Conservation (phyloP, 352 stramenopile species). For the Pythium vanterpoolii region DNA sequence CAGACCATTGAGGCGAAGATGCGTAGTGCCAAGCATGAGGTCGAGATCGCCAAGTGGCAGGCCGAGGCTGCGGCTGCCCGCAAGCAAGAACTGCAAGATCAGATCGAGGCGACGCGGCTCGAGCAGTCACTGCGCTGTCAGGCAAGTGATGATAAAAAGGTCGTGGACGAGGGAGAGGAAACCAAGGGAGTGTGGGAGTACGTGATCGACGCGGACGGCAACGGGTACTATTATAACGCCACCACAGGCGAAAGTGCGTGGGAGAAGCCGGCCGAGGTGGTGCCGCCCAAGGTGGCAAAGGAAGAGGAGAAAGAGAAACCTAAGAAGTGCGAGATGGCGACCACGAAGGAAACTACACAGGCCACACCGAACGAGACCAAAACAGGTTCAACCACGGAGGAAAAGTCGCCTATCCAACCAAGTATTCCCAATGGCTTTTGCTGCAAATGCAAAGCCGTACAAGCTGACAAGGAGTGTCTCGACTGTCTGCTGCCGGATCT, state of each 20-base stretch:
- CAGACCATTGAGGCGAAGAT: slow-evolving; percentile 41
- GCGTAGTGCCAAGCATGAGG: slow-evolving; percentile 59
- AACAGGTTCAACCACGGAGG: not conserved
- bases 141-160: slow-evolving; percentile 13
- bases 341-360: not conserved
- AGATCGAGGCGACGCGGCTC: slow-evolving; percentile 31
- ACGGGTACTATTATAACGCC: slow-evolving; percentile 69
- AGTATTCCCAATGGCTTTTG: slow-evolving; percentile 31
- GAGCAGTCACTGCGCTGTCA: slow-evolving; percentile 3
- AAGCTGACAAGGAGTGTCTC: slow-evolving; percentile 53
- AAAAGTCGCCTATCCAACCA: not conserved
- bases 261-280: slow-evolving; percentile 43
- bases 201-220: slow-evolving; percentile 39
- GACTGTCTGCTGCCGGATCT: slow-evolving; percentile 32
- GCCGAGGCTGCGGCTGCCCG: slow-evolving; percentile 40
- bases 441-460: slow-evolving; percentile 28
- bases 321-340: not conserved
- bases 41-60: slow-evolving; percentile 51
- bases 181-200: slow-evolving; percentile 27
- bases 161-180: slow-evolving; percentile 5
- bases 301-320: slow-evolving; percentile 2
- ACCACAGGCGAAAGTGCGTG: slow-evolving; percentile 47
- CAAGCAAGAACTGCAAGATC: slow-evolving; percentile 37
- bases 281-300: slow-evolving; percentile 1
- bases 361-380: not conserved